phyloP scores from a whole-genome alignment of 306 rosid species.

The Neltuma alba region DNA sequence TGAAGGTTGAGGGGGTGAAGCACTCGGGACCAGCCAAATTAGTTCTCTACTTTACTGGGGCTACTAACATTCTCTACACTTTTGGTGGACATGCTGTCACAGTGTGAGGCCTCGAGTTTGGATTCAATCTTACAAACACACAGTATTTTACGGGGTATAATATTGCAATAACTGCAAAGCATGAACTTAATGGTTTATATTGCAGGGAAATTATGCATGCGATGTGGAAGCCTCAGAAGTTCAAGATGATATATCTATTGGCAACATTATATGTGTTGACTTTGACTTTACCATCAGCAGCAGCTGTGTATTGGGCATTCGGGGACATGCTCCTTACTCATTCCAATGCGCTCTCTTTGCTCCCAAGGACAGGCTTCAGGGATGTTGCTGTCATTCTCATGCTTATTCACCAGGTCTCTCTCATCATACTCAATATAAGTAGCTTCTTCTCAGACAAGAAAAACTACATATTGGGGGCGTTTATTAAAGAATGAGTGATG shows the following conservation, averaged over 20 bases:
- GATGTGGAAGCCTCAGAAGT: slow-evolving; percentile 84
- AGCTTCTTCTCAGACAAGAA: background rate
- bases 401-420: slow-evolving; percentile 73
- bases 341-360: slow-evolving; percentile 67
- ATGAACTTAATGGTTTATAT: background rate
- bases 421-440: background rate
- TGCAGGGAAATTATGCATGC: slow-evolving; percentile 81
- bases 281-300: slow-evolving; percentile 72
- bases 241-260: slow-evolving; percentile 65
- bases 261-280: slow-evolving; percentile 75
- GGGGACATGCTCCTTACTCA: slow-evolving; percentile 69
- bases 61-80: slow-evolving; percentile 82
- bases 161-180: background rate
- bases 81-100: slow-evolving; percentile 85
- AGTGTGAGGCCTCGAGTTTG: slow-evolving; percentile 47
- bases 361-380: slow-evolving; percentile 58
- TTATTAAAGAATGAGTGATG: background rate
- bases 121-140: background rate
- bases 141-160: no score
- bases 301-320: slow-evolving; percentile 78
- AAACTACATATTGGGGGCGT: background rate
- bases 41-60: slow-evolving; percentile 78
- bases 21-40: slow-evolving; percentile 71
- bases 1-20: slow-evolving; percentile 71
- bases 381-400: slow-evolving; percentile 68